Evolutionary conservation across 2,329 filamentous ascomycete species (phyloP).

Genomic region (Venturia asperata): DNA sequence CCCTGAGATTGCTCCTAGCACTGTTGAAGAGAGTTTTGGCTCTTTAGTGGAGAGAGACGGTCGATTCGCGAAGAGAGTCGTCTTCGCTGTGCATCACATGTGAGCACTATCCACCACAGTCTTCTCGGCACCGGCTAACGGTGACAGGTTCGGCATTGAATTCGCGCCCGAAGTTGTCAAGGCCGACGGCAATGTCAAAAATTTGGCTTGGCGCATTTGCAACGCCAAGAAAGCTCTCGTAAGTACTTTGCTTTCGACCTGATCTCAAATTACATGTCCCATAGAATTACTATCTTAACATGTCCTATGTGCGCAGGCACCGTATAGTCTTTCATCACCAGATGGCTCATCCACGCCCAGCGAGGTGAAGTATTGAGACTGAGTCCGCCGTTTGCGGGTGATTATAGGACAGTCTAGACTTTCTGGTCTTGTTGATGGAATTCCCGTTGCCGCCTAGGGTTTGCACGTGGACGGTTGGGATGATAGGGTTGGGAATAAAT

Average conservation of each 20-base stretch:
- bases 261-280: too few species aligned
- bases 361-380: slow-evolving; percentile 12
- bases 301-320: slow-evolving; percentile 12
- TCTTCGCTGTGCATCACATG: slow-evolving; percentile 94
- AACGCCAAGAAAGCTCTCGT: slow-evolving; percentile 94
- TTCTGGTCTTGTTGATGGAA: not conserved
- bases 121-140: not conserved
- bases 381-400: not conserved
- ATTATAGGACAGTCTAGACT: slow-evolving; percentile 1
- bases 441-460: slow-evolving; percentile 4
- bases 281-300: not conserved
- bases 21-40: slow-evolving; percentile 75
- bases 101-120: slow-evolving; percentile 35
- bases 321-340: slow-evolving; percentile 15
- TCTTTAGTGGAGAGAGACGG: slow-evolving; percentile 75
- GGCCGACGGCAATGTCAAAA: slow-evolving; percentile 82
- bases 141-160: slow-evolving; percentile 71
- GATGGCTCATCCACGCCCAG: slow-evolving; percentile 16
- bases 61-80: slow-evolving; percentile 82
- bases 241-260: slow-evolving; percentile 35
- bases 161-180: slow-evolving; percentile 88
- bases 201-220: slow-evolving; percentile 88
- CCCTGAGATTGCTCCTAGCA: slow-evolving; percentile 78
- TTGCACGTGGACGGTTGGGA: not conserved
- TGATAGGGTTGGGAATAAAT: too few species aligned